Evolutionary conservation across 2,329 filamentous ascomycete species (phyloP).

Genomic region (Claviceps arundinis): DNA sequence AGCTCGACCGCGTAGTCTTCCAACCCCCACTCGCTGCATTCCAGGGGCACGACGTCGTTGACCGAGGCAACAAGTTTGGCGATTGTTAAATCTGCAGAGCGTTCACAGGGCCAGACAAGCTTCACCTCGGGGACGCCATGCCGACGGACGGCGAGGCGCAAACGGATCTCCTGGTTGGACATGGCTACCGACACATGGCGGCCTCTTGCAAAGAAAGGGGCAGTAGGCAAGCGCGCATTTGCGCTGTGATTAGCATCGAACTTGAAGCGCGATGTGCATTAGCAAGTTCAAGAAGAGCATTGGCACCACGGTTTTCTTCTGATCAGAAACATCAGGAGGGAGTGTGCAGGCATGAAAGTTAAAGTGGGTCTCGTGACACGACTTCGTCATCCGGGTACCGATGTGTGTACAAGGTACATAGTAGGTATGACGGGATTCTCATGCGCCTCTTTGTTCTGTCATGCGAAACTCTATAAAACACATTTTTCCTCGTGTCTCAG

Average conservation of each 20-base stretch:
- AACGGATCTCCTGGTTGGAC: constrained; percentile 39
- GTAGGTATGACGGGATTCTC: too few relatives aligned
- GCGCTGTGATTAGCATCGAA: neutral
- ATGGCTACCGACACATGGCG: constrained; percentile 13
- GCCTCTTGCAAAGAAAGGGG: neutral
- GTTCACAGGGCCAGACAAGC: constrained; percentile 55
- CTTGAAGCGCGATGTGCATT: neutral
- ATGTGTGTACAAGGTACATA: too few relatives aligned
- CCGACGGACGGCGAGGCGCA: constrained; percentile 60
- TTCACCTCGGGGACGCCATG: constrained; percentile 59
- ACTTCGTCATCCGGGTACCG: neutral
- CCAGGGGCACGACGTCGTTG: constrained; percentile 69
- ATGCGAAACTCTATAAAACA: neutral
- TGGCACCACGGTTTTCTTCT: neutral
- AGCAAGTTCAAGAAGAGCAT: neutral
- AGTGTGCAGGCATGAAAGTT: neutral
- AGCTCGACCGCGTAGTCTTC: constrained; percentile 85
- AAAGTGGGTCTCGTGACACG: neutral
- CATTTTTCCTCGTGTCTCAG: neutral
- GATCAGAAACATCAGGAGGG: neutral
- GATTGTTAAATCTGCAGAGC: constrained; percentile 51
- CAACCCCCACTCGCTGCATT: constrained; percentile 68
- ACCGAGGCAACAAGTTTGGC: constrained; percentile 65
- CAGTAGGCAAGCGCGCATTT: neutral
- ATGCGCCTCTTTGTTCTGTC: too few relatives aligned